phyloP scores from a whole-genome alignment of 805 yeast genomes.

The Wickerhamiella bombiphila region DNA sequence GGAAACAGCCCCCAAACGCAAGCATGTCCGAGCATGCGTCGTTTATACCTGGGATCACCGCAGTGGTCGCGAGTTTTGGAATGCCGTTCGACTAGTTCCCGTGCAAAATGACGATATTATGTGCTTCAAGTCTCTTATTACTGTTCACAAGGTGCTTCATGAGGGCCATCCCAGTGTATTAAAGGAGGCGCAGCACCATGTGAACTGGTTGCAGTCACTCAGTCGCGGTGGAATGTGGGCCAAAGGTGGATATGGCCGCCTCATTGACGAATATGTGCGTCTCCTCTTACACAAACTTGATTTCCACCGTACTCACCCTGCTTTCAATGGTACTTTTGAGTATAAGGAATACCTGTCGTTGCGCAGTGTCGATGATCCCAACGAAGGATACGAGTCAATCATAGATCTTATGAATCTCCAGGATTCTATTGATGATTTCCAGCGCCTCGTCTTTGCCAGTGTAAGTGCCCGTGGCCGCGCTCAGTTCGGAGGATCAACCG shows the following conservation, averaged over 20 bases:
- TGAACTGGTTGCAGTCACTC: slow-evolving; percentile 63
- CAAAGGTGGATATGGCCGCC: slow-evolving; percentile 40
- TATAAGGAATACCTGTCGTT: slow-evolving; percentile 88
- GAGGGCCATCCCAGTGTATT: slow-evolving; percentile 89
- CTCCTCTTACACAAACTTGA: slow-evolving; percentile 58
- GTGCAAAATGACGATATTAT: slow-evolving; percentile 71
- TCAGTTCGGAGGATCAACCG: slow-evolving; percentile 25
- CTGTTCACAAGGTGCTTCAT: slow-evolving; percentile 84
- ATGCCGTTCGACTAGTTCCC: slow-evolving; percentile 63
- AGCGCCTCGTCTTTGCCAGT: slow-evolving; percentile 58
- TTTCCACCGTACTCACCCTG: slow-evolving; percentile 74
- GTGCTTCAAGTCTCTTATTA: slow-evolving; percentile 69
- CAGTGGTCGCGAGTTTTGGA: slow-evolving; percentile 73
- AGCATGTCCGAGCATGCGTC: slow-evolving; percentile 90
- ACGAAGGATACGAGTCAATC: slow-evolving; percentile 86
- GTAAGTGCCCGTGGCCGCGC: slow-evolving; percentile 38
- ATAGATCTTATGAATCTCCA: slow-evolving; percentile 74
- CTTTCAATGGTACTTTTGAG: slow-evolving; percentile 90
- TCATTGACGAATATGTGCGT: slow-evolving; percentile 63
- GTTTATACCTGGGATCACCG: slow-evolving; percentile 95
- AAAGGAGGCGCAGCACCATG: slow-evolving; percentile 63
- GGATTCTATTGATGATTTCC: slow-evolving; percentile 68
- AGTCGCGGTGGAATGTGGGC: slow-evolving; percentile 9
- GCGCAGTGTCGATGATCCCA: slow-evolving; percentile 79
- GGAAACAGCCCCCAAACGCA: slow-evolving; percentile 86